These are phyloP conservation scores for Hymenoscyphus fructigenus DNA, from an alignment of 2,329 filamentous ascomycete species.

Conservation along the genomic window DNA sequence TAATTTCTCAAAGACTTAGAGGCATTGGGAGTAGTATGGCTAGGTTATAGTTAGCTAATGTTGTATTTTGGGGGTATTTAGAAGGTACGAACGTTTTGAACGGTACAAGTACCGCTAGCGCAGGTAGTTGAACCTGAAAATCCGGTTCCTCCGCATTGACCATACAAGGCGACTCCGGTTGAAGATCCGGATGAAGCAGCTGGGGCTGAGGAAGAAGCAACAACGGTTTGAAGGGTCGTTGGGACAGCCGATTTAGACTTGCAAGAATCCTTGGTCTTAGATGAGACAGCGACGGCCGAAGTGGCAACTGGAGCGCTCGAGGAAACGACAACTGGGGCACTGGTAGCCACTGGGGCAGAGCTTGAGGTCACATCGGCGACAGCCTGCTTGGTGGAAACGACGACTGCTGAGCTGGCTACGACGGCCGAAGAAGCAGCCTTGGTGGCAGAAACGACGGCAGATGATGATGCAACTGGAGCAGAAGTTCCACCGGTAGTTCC, in stretches of 20 bases:
- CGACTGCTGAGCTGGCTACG: background rate
- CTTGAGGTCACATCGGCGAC: background rate
- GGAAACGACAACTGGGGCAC: background rate
- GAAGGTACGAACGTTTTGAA: no score
- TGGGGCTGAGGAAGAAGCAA: background rate
- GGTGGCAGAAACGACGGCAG: background rate
- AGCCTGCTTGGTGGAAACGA: background rate
- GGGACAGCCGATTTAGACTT: background rate
- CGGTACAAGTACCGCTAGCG: conserved; percentile 19
- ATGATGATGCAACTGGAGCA: background rate
- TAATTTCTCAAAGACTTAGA: conserved; percentile 2
- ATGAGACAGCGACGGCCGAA: background rate
- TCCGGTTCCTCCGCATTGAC: conserved; percentile 22
- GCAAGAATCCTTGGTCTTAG: conserved; percentile 5
- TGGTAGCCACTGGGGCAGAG: background rate
- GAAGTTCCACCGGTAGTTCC: background rate
- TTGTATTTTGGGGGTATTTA: no score
- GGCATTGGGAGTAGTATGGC: conserved; percentile 27
- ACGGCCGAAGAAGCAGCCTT: background rate
- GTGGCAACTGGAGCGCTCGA: background rate
- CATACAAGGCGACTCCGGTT: conserved; percentile 11
- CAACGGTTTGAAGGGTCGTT: conserved; percentile 9
- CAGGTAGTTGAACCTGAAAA: conserved; percentile 24
- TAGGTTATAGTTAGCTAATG: no score
- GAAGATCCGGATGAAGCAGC: background rate